Conservation (phyloP, 495 filamentous ascomycete species). For the Parathielavia appendiculata region DNA sequence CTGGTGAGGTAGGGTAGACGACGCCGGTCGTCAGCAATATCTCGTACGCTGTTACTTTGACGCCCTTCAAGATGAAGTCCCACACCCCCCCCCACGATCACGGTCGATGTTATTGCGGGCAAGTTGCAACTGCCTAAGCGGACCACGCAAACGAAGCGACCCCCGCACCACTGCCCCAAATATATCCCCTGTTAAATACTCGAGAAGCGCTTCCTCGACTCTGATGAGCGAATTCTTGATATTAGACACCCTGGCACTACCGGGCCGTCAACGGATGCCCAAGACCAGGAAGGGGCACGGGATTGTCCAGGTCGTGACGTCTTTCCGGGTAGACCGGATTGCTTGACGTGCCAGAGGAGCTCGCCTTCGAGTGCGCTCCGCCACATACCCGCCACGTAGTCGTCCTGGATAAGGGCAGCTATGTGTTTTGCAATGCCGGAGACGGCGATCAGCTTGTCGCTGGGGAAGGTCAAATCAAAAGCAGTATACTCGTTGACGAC, state of each 20-base stretch:
- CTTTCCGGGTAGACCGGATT: background rate
- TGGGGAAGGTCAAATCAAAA: background rate
- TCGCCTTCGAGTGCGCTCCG: background rate
- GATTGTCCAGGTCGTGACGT: background rate
- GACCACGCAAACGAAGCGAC: background rate
- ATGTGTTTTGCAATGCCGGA: slow-evolving; percentile 1
- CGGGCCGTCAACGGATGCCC: background rate
- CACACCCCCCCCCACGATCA: background rate
- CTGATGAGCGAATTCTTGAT: background rate
- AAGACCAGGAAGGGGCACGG: slow-evolving; percentile 1
- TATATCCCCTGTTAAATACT: background rate
- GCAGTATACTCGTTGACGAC: background rate
- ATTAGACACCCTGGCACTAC: background rate
- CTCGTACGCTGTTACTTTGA: background rate
- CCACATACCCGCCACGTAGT: slow-evolving; percentile 1
- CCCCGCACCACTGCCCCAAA: background rate
- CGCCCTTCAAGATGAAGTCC: background rate
- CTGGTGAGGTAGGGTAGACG: background rate
- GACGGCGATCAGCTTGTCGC: slow-evolving; percentile 1
- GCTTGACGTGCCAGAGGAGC: background rate
- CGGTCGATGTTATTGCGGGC: background rate
- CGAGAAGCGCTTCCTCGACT: background rate
- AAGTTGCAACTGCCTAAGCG: slow-evolving; percentile 1
- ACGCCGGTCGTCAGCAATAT: background rate
- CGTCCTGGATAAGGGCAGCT: background rate